A percentile compares a stretch with the other conserved stretches of the same genome.
phyloP scores from a whole-genome alignment of 345 rosid genomes.

The thale cress (Arabidopsis thaliana) region TAIR10.1 NC_003074.8:20152501-20153000 shows the following conservation, averaged over 20 bases:
- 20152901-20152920: neutral
- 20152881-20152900: neutral
- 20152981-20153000: constrained; percentile 99
- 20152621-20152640: constrained; percentile 11
- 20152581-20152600: constrained; percentile 36
- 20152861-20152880: neutral
- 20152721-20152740: constrained; percentile 4
- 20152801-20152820: neutral
- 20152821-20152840: constrained; percentile 6
- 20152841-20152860: constrained; percentile 18
- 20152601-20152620: constrained; percentile 25
- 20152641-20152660: neutral
- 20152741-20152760: neutral
- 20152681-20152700: constrained; percentile 6
- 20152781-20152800: neutral
- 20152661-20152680: constrained; percentile 4
- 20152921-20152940: constrained; percentile 6
- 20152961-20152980: constrained; percentile 96
- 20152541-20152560: constrained; percentile 74
- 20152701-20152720: neutral
- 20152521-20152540: constrained; percentile 99
- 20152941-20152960: constrained; percentile 86
- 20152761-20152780: neutral
- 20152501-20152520: constrained; percentile 86
- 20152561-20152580: constrained; percentile 91